Evolutionary conservation across 768 basidiomycete species (phyloP).

Genomic region (Cyclocybe cylindracea): DNA sequence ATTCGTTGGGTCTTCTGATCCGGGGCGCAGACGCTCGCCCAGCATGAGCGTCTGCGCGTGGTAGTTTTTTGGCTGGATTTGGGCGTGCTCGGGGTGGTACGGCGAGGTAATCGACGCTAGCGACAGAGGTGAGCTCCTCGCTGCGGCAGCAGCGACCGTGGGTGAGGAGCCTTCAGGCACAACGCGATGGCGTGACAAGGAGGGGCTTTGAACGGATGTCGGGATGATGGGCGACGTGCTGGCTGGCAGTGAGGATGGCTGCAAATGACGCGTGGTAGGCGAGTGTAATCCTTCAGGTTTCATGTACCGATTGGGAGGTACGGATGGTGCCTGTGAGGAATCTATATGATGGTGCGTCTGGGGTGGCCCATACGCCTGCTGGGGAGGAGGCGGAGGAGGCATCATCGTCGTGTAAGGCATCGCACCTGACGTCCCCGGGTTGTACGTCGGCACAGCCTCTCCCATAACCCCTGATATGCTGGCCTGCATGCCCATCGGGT

Average conservation of each 20-base stretch:
- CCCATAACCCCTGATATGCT: slow-evolving; percentile 27
- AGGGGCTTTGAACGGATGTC: slow-evolving; percentile 18
- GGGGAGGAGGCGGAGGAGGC: slow-evolving; percentile 30
- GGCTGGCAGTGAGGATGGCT: slow-evolving; percentile 13
- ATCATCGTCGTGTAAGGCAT: slow-evolving; percentile 34
- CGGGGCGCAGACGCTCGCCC: slow-evolving; percentile 80
- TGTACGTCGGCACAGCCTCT: slow-evolving; percentile 32
- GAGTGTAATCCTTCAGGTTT: slow-evolving; percentile 18
- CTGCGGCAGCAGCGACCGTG: slow-evolving; percentile 13
- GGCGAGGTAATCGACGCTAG: slow-evolving; percentile 44
- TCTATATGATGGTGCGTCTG: slow-evolving; percentile 14
- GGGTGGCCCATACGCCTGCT: slow-evolving; percentile 4
- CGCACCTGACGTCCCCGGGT: slow-evolving; percentile 20
- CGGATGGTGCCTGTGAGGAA: slow-evolving; percentile 10
- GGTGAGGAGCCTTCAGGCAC: slow-evolving; percentile 19
- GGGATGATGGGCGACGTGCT: slow-evolving; percentile 22
- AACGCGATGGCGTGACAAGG: slow-evolving; percentile 23
- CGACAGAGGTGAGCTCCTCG: slow-evolving; percentile 36
- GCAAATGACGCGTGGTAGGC: slow-evolving; percentile 16
- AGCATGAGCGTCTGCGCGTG: slow-evolving; percentile 76
- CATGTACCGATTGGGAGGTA: slow-evolving; percentile 14
- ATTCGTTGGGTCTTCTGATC: slow-evolving; percentile 42
- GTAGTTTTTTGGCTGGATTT: slow-evolving; percentile 66
- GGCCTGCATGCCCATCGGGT: slow-evolving; percentile 31
- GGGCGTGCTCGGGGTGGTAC: slow-evolving; percentile 26